These are phyloP conservation scores for Rhodocollybia butyracea DNA, from an alignment of 768 basidiomycete genomes.

Conservation along the genomic window DNA sequence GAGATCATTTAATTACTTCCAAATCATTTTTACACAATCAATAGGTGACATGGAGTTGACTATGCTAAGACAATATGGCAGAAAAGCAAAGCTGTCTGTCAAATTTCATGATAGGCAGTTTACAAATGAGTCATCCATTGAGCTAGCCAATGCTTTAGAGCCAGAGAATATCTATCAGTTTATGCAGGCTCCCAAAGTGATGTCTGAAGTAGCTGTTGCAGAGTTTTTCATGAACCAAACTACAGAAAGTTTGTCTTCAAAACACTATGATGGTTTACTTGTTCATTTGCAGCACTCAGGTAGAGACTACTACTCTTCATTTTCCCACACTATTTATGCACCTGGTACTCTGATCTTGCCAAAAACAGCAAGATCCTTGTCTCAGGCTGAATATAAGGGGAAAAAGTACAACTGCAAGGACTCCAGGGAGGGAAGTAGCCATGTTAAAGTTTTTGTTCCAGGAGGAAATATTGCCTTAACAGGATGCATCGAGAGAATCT, in stretches of 20 bases:
- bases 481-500: neutral
- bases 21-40: neutral
- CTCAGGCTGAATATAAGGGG: neutral
- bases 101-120: slow-evolving; percentile 10
- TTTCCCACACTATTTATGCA: too few species aligned
- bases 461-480: neutral
- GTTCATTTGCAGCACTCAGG: too few species aligned
- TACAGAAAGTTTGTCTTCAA: too few species aligned
- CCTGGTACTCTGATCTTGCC: too few species aligned
- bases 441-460: neutral
- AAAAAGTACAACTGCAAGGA: slow-evolving; percentile 20
- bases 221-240: too few species aligned
- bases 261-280: too few species aligned
- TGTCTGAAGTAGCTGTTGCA: too few species aligned
- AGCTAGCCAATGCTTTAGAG: too few species aligned
- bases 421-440: slow-evolving; percentile 9
- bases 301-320: too few species aligned
- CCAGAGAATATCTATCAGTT: too few species aligned
- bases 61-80: slow-evolving; percentile 10
- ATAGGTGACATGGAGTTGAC: slow-evolving; percentile 16
- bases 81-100: slow-evolving; percentile 4
- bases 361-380: neutral
- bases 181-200: too few species aligned
- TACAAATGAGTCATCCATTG: too few species aligned
- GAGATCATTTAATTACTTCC: neutral